A percentile compares a stretch with the other conserved stretches of the same genome.
Conservation (phyloP, 352 stramenopile genomes). For the Phytophthora pisi region DNA sequence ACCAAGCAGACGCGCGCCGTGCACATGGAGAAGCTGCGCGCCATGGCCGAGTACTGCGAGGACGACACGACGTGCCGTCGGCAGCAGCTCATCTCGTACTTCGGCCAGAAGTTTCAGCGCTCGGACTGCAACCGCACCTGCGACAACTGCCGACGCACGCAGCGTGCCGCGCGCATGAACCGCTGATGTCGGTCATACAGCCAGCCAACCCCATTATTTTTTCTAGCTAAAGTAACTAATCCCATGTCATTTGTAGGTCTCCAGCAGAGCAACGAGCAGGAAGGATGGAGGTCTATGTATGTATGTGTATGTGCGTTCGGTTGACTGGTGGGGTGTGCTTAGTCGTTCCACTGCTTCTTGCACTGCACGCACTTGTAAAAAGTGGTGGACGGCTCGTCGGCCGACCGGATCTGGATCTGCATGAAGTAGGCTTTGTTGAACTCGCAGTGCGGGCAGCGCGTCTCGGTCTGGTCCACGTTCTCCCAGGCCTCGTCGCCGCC, state of each 20-base stretch:
- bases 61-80: constrained; percentile 76
- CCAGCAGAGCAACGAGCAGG: neutral
- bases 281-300: neutral
- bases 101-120: constrained; percentile 75
- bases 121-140: constrained; percentile 64
- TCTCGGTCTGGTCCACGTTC: constrained; percentile 98
- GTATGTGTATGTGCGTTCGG: neutral
- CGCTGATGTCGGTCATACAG: neutral
- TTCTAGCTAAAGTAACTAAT: constrained; percentile 9
- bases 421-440: constrained; percentile 99
- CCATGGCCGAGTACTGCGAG: constrained; percentile 84
- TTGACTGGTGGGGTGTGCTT: constrained; percentile 13
- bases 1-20: constrained; percentile 69
- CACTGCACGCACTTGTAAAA: constrained; percentile 99
- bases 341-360: constrained; percentile 97
- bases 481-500: constrained; percentile 97
- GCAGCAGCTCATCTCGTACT: constrained; percentile 80
- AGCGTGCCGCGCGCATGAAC: constrained; percentile 35
- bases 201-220: neutral
- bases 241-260: constrained; percentile 15
- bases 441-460: constrained; percentile 95
- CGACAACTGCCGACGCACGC: constrained; percentile 69
- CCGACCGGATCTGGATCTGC: constrained; percentile 99
- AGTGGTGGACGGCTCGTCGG: constrained; percentile 98
- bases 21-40: constrained; percentile 78